Percentiles rank a stretch among this genome's conserved stretches.
Conservation (phyloP, 805 yeast species). For the Sugiyamaella valdiviana region DNA sequence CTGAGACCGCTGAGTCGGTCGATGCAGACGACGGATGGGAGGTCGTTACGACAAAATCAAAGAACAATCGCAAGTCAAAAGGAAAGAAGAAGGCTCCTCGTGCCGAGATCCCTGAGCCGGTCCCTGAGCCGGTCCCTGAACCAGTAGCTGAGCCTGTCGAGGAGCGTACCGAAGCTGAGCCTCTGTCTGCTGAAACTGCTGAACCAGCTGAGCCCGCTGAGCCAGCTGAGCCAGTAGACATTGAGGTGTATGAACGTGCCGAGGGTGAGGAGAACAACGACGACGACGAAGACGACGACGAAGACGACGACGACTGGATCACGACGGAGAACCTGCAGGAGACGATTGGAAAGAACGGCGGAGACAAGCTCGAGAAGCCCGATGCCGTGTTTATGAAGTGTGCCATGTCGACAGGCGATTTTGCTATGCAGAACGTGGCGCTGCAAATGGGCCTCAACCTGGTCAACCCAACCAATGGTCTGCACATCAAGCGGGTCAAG, state of each 20-base stretch:
- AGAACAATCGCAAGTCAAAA: neutral
- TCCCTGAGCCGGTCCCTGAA: too few species aligned
- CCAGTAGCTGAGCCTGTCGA: too few species aligned
- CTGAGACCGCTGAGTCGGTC: neutral
- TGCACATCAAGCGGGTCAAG: conserved; percentile 75
- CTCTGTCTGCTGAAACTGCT: neutral
- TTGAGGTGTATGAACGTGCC: conserved; percentile 8
- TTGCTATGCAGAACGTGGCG: conserved; percentile 93
- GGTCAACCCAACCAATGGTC: conserved; percentile 78
- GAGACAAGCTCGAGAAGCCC: conserved; percentile 47
- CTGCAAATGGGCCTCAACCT: conserved; percentile 83
- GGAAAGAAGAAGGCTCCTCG: neutral
- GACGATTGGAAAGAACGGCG: conserved; percentile 60
- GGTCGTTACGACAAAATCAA: neutral
- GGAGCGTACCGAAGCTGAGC: too few species aligned
- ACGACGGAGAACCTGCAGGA: conserved; percentile 78
- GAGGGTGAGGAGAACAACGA: conserved; percentile 31
- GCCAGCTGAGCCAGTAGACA: conserved; percentile 15
- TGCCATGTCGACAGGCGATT: conserved; percentile 92
- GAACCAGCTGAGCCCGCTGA: conserved; percentile 16
- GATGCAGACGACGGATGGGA: conserved; percentile 1
- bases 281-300: conserved; percentile 65
- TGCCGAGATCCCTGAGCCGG: too few species aligned
- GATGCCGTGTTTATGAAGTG: conserved; percentile 45
- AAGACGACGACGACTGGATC: conserved; percentile 89